A percentile compares a stretch with the other conserved stretches of the same genome.
Conservation (phyloP, 2,329 filamentous ascomycete genomes). For the Trichoderma endophyticum region DNA sequence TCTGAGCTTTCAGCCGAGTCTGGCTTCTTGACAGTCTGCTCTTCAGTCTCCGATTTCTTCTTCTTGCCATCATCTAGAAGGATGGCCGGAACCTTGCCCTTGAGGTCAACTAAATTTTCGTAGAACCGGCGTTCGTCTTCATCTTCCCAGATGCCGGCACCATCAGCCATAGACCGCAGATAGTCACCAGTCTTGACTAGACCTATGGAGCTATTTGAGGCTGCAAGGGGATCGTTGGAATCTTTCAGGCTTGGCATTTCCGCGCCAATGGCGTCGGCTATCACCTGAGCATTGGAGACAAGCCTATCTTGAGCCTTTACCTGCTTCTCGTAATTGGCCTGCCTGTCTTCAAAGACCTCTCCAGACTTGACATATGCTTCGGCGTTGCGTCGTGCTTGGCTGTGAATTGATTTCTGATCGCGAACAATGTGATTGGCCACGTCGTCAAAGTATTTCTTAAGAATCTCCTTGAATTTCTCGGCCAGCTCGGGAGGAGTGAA, state of each 20-base stretch:
- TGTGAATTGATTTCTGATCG: slow-evolving; percentile 86
- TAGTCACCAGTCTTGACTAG: slow-evolving; percentile 94
- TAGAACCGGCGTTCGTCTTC: slow-evolving; percentile 98
- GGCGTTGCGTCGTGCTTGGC: slow-evolving; percentile 88
- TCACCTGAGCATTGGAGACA: slow-evolving; percentile 81
- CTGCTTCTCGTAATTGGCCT: slow-evolving; percentile 92
- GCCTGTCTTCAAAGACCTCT: slow-evolving; percentile 95
- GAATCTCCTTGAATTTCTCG: slow-evolving; percentile 79
- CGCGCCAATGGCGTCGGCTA: slow-evolving; percentile 81
- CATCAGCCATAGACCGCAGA: slow-evolving; percentile 82
- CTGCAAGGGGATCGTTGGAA: slow-evolving; percentile 65
- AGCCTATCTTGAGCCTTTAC: slow-evolving; percentile 89
- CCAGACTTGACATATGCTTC: slow-evolving; percentile 98
- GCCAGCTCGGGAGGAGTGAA: slow-evolving; percentile 74
- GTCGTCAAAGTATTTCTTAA: slow-evolving; percentile 87
- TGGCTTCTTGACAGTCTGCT: slow-evolving; percentile 74
- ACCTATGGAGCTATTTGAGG: slow-evolving; percentile 76
- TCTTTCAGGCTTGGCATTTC: slow-evolving; percentile 95
- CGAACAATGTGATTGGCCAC: slow-evolving; percentile 83
- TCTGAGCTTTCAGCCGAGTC: slow-evolving; percentile 53
- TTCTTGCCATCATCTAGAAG: slow-evolving; percentile 92
- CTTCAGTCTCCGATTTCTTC: slow-evolving; percentile 71
- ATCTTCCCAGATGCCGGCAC: slow-evolving; percentile 96
- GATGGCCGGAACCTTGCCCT: slow-evolving; percentile 91
- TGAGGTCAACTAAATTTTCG: slow-evolving; percentile 91